phyloP scores from a whole-genome alignment of 2,329 filamentous ascomycete genomes.

The Tolypocladium capitatum region DNA sequence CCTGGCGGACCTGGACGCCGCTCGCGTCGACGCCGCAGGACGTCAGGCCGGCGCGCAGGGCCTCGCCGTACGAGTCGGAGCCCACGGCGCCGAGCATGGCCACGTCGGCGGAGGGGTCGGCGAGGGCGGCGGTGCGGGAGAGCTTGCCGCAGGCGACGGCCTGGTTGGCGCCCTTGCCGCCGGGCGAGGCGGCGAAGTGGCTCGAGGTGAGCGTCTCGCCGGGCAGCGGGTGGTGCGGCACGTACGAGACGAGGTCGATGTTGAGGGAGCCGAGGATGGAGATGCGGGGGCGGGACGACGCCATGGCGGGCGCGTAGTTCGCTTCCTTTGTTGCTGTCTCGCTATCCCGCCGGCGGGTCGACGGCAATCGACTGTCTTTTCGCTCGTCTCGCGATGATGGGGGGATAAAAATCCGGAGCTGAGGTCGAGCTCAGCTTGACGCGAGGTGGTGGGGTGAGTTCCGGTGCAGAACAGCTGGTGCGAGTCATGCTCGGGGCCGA shows the following conservation, averaged over 20 bases:
- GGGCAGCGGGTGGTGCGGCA: constrained; percentile 65
- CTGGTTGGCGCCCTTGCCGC: constrained; percentile 94
- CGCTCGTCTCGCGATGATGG: background rate
- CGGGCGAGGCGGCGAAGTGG: constrained; percentile 66
- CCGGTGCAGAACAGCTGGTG: background rate
- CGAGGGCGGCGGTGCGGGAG: constrained; percentile 38
- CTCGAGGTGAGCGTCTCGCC: constrained; percentile 80
- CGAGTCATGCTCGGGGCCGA: background rate
- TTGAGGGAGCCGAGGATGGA: constrained; percentile 88
- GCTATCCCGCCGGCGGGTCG: too few relatives aligned
- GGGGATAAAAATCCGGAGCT: background rate
- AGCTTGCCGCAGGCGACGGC: constrained; percentile 78
- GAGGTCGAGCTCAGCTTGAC: background rate
- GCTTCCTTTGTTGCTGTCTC: too few relatives aligned
- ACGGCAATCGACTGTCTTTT: too few relatives aligned
- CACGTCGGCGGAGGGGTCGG: constrained; percentile 30
- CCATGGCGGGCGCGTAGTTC: background rate
- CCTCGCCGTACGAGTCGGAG: constrained; percentile 48
- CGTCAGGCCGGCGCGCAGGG: constrained; percentile 44
- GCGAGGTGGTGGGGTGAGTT: background rate
- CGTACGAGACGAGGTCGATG: constrained; percentile 82
- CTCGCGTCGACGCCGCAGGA: constrained; percentile 48
- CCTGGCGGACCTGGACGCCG: constrained; percentile 31
- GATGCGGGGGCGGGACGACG: constrained; percentile 36
- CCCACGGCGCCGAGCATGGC: constrained; percentile 67